Percentiles rank a stretch among this genome's conserved stretches.
Conservation (phyloP, 352 stramenopile genomes). For the Sclerospora graminicola region DNA sequence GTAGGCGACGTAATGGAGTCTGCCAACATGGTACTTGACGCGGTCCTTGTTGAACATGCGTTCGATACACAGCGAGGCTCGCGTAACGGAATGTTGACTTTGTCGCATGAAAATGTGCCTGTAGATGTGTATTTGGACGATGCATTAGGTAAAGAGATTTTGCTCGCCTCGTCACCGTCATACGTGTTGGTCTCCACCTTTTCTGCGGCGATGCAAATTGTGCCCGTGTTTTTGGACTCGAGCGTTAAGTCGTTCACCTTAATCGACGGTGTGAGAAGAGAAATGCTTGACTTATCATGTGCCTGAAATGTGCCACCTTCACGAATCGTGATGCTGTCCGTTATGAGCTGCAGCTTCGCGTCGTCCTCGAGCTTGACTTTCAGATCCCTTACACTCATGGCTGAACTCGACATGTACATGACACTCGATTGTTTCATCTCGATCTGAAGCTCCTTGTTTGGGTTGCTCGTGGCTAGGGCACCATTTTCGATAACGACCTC, state of each 20-base stretch:
- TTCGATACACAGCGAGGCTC: conserved; percentile 15
- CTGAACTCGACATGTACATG: conserved; percentile 18
- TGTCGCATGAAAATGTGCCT: conserved; percentile 11
- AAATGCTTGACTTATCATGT: conserved; percentile 6
- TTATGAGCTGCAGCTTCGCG: conserved; percentile 17
- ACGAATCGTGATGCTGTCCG: conserved; percentile 10
- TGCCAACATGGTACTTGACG: too few species aligned
- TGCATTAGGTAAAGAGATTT: conserved; percentile 26
- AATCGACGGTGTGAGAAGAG: conserved; percentile 15
- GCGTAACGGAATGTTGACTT: conserved; percentile 11
- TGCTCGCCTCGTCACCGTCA: conserved; percentile 10
- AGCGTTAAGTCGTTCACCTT: conserved; percentile 11
- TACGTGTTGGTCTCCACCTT: conserved; percentile 15
- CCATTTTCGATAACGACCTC: conserved; percentile 21
- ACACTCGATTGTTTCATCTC: conserved; percentile 18
- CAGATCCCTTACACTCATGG: conserved; percentile 14
- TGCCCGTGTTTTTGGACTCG: conserved; percentile 11
- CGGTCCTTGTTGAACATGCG: conserved; percentile 1
- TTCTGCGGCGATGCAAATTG: conserved; percentile 14
- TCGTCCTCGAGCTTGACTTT: conserved; percentile 7
- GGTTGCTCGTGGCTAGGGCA: conserved; percentile 16
- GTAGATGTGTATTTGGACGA: conserved; percentile 20
- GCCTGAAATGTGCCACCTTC: conserved; percentile 14
- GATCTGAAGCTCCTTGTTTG: conserved; percentile 17
- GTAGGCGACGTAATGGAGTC: too few species aligned